Evolutionary conservation across 768 basidiomycete species (phyloP).

Genomic region (Serendipita indica): DNA sequence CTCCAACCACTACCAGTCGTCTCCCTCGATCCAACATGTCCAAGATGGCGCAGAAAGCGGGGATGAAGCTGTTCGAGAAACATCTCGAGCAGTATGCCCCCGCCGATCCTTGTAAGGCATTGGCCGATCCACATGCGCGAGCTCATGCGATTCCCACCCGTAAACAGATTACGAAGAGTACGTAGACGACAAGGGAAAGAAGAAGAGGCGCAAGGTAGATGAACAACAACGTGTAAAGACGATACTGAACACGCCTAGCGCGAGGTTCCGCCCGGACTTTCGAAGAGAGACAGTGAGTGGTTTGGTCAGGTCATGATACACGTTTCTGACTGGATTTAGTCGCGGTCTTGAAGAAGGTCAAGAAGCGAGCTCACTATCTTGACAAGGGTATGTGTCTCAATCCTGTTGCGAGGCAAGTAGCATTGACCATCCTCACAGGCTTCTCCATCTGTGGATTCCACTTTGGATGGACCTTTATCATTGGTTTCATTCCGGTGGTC

Average conservation of each 20-base stretch:
- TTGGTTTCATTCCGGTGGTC: conserved; percentile 50
- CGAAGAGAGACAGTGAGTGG: conserved; percentile 46
- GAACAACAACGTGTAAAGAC: not conserved
- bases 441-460: conserved; percentile 65
- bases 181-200: conserved; percentile 39
- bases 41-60: conserved; percentile 26
- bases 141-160: too few relatives aligned
- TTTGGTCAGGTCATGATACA: too few relatives aligned
- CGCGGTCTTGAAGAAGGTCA: conserved; percentile 51
- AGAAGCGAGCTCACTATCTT: conserved; percentile 65
- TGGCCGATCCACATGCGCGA: too few relatives aligned
- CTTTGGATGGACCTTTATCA: conserved; percentile 78
- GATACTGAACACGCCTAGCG: conserved; percentile 37
- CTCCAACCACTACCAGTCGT: too few relatives aligned
- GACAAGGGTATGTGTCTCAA: too few relatives aligned
- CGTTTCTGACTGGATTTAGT: not conserved
- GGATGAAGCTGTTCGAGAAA: conserved; percentile 44
- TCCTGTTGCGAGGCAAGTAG: too few relatives aligned
- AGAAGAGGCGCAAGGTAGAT: conserved; percentile 41
- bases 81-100: conserved; percentile 56
- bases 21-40: not conserved
- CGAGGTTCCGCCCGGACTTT: conserved; percentile 58
- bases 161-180: conserved; percentile 45
- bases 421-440: too few relatives aligned
- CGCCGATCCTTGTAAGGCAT: conserved; percentile 36